A percentile compares a stretch with the other conserved stretches of the same genome.
phyloP scores from a whole-genome alignment of 106 monocot species.

The Acanthochlamys bracteata region DNA sequence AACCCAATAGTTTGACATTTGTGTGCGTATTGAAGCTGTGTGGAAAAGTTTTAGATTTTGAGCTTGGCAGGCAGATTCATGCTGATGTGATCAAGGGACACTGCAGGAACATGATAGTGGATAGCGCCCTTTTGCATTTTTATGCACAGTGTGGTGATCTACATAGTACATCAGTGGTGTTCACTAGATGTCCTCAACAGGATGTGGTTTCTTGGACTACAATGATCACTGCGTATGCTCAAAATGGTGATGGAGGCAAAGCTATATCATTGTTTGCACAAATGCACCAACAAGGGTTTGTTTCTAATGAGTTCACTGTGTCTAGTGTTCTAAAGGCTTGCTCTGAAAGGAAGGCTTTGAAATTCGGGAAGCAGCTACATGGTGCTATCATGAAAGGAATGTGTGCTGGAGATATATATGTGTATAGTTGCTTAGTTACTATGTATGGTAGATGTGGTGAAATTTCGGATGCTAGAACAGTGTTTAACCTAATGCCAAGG shows the following conservation, averaged over 20 bases:
- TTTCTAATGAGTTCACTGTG: conserved; percentile 77
- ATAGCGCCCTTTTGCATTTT: conserved; percentile 61
- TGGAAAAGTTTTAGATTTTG: conserved; percentile 32
- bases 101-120: conserved; percentile 65
- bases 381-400: conserved; percentile 45
- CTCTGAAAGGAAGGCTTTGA: conserved; percentile 45
- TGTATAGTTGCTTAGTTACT: conserved; percentile 59
- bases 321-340: conserved; percentile 78
- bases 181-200: conserved; percentile 34
- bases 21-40: conserved; percentile 74
- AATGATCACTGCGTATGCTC: conserved; percentile 60
- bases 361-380: conserved; percentile 74
- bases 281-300: conserved; percentile 46
- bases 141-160: conserved; percentile 59
- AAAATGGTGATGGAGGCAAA: conserved; percentile 32
- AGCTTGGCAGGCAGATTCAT: conserved; percentile 72
- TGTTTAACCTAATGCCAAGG: conserved; percentile 66
- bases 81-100: conserved; percentile 50
- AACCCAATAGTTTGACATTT: conserved; percentile 60
- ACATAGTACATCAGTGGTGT: conserved; percentile 20
- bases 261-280: conserved; percentile 51
- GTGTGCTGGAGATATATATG: conserved; percentile 48
- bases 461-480: conserved; percentile 52
- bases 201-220: conserved; percentile 84
- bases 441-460: conserved; percentile 72